Evolutionary conservation across 306 rosid species (phyloP), one percentile per base, ranked within the genome.

Genomic region (Prunus campanulata): DNA sequence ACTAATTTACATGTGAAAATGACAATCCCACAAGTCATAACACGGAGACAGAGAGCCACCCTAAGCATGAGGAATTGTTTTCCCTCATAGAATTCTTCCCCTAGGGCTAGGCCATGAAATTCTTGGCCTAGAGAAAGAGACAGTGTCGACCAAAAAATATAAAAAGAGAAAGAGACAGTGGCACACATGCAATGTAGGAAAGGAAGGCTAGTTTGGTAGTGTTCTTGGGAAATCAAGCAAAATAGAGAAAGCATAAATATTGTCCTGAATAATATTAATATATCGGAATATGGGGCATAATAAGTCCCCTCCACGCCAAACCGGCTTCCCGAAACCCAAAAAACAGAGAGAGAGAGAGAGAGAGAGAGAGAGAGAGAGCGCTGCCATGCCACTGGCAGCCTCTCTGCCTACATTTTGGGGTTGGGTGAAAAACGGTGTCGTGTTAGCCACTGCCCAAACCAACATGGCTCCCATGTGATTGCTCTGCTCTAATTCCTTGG

Each of bases 381-480:
- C 69, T 35, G 60, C 30, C 55, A 50, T 35, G 59, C 6, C 65
- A 60, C 72, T 57, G 69, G 70, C n/a, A 39, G 44, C 8, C 48
- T 44, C 42, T 56, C 79, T 73, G 69, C 66, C 70, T 66, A 15
- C 70, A 68, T 60, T 74, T 69, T 65, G 66, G 83, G 86, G 81
- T 14, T 49, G 71, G 60, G 80, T 75, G 80, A 72, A 11, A 78
- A 72, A 39, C 71, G 76, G 68, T 52, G 62, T 15, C 24, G 57
- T 52, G 61, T 47, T 75, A 66, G 80, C 47, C 74, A 48, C 71
- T 46, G 73, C 54, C 39, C 78, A 49, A 66, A 72, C 44, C 44
- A 39, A 39, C 52, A 80, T 80, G 82, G 79, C 75, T 30, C 67
- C 81, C 89, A 83, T 80, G 89, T 86, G 89, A 80, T 59, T 80